Percentiles rank a stretch among this genome's conserved stretches.
These are phyloP conservation scores for Pyrenula massariospora DNA, from an alignment of 495 filamentous ascomycete genomes.

Conservation along the genomic window DNA sequence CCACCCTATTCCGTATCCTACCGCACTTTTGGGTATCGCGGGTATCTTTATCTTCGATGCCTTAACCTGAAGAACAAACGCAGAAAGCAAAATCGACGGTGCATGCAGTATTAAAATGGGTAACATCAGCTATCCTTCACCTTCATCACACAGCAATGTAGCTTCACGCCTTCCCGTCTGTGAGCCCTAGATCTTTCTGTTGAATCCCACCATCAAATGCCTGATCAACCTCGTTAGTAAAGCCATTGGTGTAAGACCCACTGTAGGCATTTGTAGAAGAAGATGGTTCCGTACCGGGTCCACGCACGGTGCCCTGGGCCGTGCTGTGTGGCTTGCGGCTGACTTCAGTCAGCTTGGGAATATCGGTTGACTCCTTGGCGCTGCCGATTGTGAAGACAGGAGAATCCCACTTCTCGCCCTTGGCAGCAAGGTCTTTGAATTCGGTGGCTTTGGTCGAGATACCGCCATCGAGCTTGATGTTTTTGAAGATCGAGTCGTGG, in stretches of 20 bases:
- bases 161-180: neutral
- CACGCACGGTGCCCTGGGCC: conserved; percentile 22
- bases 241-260: conserved; percentile 18
- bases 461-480: conserved; percentile 78
- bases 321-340: conserved; percentile 53
- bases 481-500: conserved; percentile 81
- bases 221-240: conserved; percentile 43
- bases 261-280: conserved; percentile 3
- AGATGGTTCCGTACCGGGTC: conserved; percentile 8
- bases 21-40: neutral
- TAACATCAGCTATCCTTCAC: neutral
- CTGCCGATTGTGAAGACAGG: conserved; percentile 84
- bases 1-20: neutral
- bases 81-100: neutral
- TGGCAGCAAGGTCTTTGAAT: conserved; percentile 75
- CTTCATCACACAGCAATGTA: neutral
- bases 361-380: conserved; percentile 57
- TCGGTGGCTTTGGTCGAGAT: conserved; percentile 92
- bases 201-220: conserved; percentile 25
- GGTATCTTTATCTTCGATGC: neutral
- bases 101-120: neutral
- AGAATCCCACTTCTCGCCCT: conserved; percentile 90
- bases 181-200: neutral
- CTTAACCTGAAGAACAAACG: neutral
- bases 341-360: conserved; percentile 52